Base-by-base conservation (phyloP, 139 green algal genomes). In the Asterochloris sp. region DNA sequence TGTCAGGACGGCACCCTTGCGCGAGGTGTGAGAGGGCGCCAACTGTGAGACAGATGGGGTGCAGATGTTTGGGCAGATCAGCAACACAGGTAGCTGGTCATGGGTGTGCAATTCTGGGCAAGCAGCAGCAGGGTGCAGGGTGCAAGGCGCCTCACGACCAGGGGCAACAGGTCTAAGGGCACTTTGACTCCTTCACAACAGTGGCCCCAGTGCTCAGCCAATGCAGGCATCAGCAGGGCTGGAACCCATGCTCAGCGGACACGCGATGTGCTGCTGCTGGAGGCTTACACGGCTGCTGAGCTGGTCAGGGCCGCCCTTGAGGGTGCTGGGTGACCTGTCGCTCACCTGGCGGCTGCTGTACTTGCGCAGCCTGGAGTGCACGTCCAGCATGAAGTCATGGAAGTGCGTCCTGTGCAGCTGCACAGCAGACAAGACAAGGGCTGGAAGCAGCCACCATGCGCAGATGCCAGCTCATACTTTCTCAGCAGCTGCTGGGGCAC, bases 351-450 rank as follows among this genome's bases (percentile, higher is more conserved):
- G 68, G 69, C 66, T 75, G 62, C 69, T 74, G 4, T 67, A 73
- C 27, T 62, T 67, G 62, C 85, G 85, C 77, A 97, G 88, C 23
- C 79, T 81, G 11, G 74, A 60, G 85, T 99, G 96, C n/a, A 99
- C 92, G 23, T 96, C 92, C 74, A 99, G 87, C 97, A 99, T 99
- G 91, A 99, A 99, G 85, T 99, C 95, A 77, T 99, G 97, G 88
- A 98, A 99, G 87, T 99, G 96, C 1, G 88, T 93, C 47, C 96
- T 91, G 74, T 84, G 74, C 23, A 95, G 83, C 93, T 95, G 89
- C 76, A 66, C 26, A 82, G 78, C 28, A 13, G 78, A 19, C 28
- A 16, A 10, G 63, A 17, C 62, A 66, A 6, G 38, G 38, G 38
- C 38, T 54, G 38, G 38, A 10, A 10, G 38, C 61, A 28, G 76